A percentile compares a stretch with the other conserved stretches of the same genome.
These are phyloP conservation scores for Colletotrichum scovillei DNA, from an alignment of 2,329 filamentous ascomycete species.

Conservation along the genomic window DNA sequence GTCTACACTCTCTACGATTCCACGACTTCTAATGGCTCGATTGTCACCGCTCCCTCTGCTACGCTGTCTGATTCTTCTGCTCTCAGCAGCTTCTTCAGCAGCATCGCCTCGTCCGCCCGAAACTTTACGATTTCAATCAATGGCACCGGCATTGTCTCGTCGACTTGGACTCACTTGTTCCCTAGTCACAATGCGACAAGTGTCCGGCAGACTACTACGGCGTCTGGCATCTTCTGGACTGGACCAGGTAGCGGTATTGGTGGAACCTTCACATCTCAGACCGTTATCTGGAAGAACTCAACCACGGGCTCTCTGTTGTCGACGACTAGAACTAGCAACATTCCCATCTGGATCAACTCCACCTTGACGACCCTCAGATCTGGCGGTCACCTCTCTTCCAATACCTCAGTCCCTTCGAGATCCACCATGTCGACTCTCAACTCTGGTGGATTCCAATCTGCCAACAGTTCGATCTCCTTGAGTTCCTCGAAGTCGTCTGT, in stretches of 20 bases:
- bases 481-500: neutral
- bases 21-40: neutral
- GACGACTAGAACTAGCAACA: neutral
- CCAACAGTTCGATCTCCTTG: neutral
- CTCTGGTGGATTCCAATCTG: neutral
- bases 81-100: neutral
- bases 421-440: neutral
- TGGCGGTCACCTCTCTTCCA: neutral
- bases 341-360: neutral
- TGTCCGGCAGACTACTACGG: neutral
- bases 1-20: conserved; percentile 15
- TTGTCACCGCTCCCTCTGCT: neutral
- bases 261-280: neutral
- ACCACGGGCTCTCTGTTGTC: neutral
- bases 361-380: neutral
- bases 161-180: neutral
- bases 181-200: neutral
- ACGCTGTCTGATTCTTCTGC: neutral
- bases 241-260: neutral
- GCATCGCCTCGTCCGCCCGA: neutral
- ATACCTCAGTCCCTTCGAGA: neutral
- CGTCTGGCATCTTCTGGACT: neutral
- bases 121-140: neutral
- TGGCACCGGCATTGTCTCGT: neutral
- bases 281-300: neutral